Base-by-base conservation (phyloP, 2,329 filamentous ascomycete species). In the Pseudofabraea citricarpa region DNA sequence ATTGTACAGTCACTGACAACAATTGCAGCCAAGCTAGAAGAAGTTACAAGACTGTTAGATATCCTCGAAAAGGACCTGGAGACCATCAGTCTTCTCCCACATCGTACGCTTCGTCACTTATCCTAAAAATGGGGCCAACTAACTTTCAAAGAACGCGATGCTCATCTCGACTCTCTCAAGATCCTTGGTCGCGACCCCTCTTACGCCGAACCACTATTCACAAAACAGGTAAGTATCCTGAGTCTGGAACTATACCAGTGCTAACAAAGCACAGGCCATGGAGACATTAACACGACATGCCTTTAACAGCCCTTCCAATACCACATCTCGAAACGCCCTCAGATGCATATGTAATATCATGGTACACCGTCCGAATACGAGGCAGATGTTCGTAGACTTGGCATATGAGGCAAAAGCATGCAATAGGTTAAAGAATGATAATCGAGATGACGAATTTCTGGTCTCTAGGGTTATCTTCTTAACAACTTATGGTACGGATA, bases 311-410 rank as follows among this genome's bases (percentile, higher is more conserved):
- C 68, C 74, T 20, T 81, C 77, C 3, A 68, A 69, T 22, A 74
- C 74, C 7, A 81, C 83, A 1, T 85, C 85, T 2, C 80, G 83
- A 45, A 87, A 90, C 58, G 90, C 82, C 1, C 70, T 95, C 29
- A 79, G 89, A 55, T 90, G 89, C 54, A 66, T 97, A 37, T 90
- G 88, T 55, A 97, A 97, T 64, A 82, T 89, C 7, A 69, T 96
- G 57, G 71, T 94, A 0, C 74, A 94, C 15, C 73, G 81, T 48
- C 69, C 77, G 8, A 71, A 77, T 31, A 83, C 84, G 32, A 78
- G 87, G 40, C 83, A 91, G 60, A 74, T 77, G 35, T 82, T 93
- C 41, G 81, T 89, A 12, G 79, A 90, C 56, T 68, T 87, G 18
- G 83, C 77, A 7, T 84, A 79, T 57, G 78, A 79, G 31, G 67